Base-by-base conservation (phyloP, 164 flowering plant genomes). In the Cinnamomum micranthum region DNA sequence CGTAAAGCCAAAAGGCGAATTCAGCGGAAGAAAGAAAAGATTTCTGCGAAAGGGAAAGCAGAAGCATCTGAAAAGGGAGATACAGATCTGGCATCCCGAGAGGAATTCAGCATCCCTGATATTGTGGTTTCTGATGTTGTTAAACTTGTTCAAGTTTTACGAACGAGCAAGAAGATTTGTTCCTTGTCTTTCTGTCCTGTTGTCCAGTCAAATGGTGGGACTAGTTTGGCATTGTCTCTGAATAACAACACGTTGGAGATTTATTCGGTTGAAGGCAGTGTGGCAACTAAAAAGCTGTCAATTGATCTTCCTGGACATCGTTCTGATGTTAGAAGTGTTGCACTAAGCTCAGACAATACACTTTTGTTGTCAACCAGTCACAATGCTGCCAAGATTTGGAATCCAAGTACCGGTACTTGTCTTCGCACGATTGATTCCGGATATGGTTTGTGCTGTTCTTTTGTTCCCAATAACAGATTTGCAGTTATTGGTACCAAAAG, bases 311-410 rank as follows among this genome's bases (percentile, higher is more conserved):
- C 84, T 1, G 99, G 99, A 51, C 97, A 96, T 74, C 99, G 97
- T 52, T 88, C 98, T 75, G 92, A 82, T 84, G 81, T 94, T 72
- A 87, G 97, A 88, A 96, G 99, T 84, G 91, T 96, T 68, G 75
- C 91, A 24, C 95, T 96, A 71, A 94, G 98, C 80, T 87, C 95
- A 63, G 97, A 96, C 81, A 92, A 88, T 78, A 86, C 88, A 15
- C 89, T 92, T 76, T 82, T 96, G 81, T 82, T 96, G 95, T 90
- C 98, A 70, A 96, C 99, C 24, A 92, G 97, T 85, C 95, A 93
- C 78, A 90, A 87, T 80, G 82, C 90, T 13, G 87, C 87, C 27
- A 96, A 96, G 81, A 85, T 96, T 73, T 96, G 99, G 98, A 96
- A 94, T 73, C 97, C 99, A 65, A 96, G 90, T 75, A 86, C 94